Conservation (phyloP, 2,329 filamentous ascomycete species). For the Pyricularia sp. region DNA sequence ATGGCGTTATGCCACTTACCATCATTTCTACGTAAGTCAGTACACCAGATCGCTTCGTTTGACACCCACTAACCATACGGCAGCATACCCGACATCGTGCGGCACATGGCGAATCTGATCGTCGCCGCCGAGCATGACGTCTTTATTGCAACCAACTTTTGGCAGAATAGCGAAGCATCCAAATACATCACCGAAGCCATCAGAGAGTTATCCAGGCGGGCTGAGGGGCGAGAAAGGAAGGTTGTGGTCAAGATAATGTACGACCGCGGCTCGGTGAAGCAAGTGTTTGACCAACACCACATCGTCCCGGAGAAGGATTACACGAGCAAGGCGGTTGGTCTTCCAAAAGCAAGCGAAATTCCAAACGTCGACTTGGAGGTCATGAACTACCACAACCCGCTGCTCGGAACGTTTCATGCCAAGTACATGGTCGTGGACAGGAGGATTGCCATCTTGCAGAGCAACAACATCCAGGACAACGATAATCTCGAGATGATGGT, state of each 20-base stretch:
- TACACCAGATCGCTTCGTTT: background rate
- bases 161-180: constrained; percentile 57
- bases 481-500: constrained; percentile 74
- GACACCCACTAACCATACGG: background rate
- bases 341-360: constrained; percentile 52
- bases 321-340: constrained; percentile 39
- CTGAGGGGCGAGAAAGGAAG: constrained; percentile 39
- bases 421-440: constrained; percentile 71
- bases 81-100: constrained; percentile 53
- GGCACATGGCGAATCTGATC: constrained; percentile 67
- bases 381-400: constrained; percentile 56
- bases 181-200: constrained; percentile 55
- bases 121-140: constrained; percentile 60
- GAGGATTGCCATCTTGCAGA: constrained; percentile 56
- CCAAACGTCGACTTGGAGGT: constrained; percentile 61
- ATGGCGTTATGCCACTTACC: constrained; percentile 53
- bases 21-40: constrained; percentile 44
- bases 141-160: constrained; percentile 63
- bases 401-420: constrained; percentile 62
- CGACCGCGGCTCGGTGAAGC: constrained; percentile 53
- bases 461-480: constrained; percentile 69
- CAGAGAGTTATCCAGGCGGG: constrained; percentile 53
- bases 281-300: constrained; percentile 53
- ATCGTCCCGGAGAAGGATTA: constrained; percentile 45
- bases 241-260: constrained; percentile 64